Conservation (phyloP, 768 basidiomycete species). For the Termitomyces sp. region DNA sequence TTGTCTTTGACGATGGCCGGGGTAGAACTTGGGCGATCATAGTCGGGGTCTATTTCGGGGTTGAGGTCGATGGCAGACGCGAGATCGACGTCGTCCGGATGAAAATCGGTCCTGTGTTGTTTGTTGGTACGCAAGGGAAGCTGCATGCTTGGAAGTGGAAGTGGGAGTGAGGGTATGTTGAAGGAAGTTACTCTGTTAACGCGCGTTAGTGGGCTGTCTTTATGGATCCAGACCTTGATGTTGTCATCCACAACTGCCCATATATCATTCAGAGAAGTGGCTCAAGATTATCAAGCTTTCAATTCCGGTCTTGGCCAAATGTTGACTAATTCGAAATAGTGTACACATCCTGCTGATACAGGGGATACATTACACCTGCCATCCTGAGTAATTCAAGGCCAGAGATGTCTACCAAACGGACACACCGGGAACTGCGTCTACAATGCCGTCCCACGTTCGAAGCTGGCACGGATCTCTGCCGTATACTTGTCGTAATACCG, state of each 20-base stretch:
- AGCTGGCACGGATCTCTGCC: conserved; percentile 92
- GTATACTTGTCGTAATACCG: conserved; percentile 98
- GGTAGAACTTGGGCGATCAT: not conserved
- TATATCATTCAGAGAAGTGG: not conserved
- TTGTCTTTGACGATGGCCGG: not conserved
- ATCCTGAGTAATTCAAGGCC: not conserved
- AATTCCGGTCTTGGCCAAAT: not conserved
- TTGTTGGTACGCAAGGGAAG: not conserved
- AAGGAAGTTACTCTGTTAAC: not conserved
- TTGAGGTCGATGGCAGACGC: not conserved
- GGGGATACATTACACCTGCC: not conserved
- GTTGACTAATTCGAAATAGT: not conserved
- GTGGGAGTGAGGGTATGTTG: not conserved
- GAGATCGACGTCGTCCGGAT: conserved; percentile 1
- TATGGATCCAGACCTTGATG: not conserved
- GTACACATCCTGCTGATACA: conserved; percentile 2
- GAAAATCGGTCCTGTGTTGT: not conserved
- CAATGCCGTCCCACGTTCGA: conserved; percentile 94
- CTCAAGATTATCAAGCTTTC: not conserved
- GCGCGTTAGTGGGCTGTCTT: not conserved
- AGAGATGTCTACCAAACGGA: not conserved
- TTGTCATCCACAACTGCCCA: not conserved
- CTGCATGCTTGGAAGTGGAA: not conserved
- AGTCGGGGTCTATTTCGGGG: not conserved
- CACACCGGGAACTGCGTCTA: conserved; percentile 30